These are phyloP conservation scores for Cordyceps fumosorosea DNA, from an alignment of 2,329 filamentous ascomycete species.

Conservation along the genomic window DNA sequence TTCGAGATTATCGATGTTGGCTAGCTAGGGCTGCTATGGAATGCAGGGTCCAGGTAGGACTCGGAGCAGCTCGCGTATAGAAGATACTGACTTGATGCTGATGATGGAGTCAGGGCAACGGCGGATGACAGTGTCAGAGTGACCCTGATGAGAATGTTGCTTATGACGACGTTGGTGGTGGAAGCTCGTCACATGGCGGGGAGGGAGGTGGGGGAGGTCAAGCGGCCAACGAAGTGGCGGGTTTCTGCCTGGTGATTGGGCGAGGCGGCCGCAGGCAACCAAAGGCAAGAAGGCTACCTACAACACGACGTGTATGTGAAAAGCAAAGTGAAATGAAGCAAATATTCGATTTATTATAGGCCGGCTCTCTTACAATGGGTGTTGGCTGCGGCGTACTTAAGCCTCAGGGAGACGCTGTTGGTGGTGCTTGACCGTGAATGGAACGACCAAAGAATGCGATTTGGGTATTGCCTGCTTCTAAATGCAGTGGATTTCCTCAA, in stretches of 20 bases:
- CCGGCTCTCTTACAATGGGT: too few relatives aligned
- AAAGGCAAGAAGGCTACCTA: not conserved
- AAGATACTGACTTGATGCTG: not conserved
- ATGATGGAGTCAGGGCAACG: not conserved
- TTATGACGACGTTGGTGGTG: not conserved
- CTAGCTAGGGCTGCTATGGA: not conserved
- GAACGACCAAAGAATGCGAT: not conserved
- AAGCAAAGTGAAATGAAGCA: not conserved
- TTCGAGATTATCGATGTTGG: not conserved
- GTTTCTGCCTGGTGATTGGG: not conserved
- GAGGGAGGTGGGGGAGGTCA: not conserved
- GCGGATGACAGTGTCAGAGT: slow-evolving; percentile 6
- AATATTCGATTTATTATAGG: too few relatives aligned
- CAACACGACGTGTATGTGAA: not conserved
- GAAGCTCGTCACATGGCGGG: slow-evolving; percentile 11
- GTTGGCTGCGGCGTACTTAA: too few relatives aligned
- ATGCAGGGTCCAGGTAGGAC: not conserved
- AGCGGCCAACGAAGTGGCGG: not conserved
- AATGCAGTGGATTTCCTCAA: not conserved
- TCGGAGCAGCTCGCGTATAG: not conserved
- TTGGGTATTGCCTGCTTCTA: slow-evolving; percentile 4
- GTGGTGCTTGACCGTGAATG: not conserved
- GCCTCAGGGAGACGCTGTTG: not conserved
- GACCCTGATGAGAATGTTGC: not conserved
- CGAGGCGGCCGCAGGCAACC: not conserved